A percentile compares a stretch with the other conserved stretches of the same genome.
These are phyloP conservation scores for Solanum appendiculatum DNA, from an alignment of 257 asterid genomes.

Conservation along the genomic window DNA sequence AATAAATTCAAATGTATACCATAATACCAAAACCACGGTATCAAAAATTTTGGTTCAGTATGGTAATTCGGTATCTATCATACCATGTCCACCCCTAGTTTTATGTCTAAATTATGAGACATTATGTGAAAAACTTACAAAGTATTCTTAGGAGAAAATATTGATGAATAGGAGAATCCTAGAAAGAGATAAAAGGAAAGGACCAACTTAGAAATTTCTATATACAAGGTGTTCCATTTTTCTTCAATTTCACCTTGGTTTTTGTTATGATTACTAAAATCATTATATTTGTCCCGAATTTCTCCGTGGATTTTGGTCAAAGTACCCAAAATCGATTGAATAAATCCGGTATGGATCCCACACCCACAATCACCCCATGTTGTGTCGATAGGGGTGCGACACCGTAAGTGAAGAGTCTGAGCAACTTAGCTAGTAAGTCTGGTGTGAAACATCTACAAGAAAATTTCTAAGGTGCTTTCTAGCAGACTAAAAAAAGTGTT, in stretches of 20 bases:
- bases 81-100: too few species aligned
- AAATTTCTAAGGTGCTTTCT: neutral
- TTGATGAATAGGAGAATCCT: too few species aligned
- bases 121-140: too few species aligned
- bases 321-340: neutral
- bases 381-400: neutral
- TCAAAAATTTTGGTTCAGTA: too few species aligned
- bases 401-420: neutral
- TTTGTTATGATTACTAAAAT: too few species aligned
- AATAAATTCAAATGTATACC: too few species aligned
- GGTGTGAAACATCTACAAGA: neutral
- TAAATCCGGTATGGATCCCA: neutral
- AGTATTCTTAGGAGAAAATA: too few species aligned
- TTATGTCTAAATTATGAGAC: too few species aligned
- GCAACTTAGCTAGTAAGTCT: neutral
- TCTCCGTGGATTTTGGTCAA: neutral
- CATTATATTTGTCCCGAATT: neutral
- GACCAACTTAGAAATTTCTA: neutral
- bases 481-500: neutral
- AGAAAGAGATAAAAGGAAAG: neutral
- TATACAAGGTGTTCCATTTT: neutral
- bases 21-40: too few species aligned
- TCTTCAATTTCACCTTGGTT: neutral
- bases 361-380: neutral
- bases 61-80: too few species aligned